These are phyloP conservation scores for Solanum rostratum DNA, from an alignment of 257 asterid species.

Conservation along the genomic window DNA sequence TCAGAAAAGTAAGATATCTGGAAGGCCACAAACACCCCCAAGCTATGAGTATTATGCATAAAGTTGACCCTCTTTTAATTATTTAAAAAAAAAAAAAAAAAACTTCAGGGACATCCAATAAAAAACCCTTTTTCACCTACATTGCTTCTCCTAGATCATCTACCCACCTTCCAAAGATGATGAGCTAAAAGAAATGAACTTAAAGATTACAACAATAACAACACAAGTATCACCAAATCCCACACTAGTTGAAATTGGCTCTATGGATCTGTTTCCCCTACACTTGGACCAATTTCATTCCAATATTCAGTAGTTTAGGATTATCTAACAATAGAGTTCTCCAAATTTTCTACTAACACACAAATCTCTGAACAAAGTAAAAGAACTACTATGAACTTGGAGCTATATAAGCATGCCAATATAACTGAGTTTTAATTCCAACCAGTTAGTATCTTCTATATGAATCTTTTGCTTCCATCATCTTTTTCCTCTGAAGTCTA, in stretches of 20 bases:
- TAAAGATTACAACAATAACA: background rate
- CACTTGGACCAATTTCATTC: background rate
- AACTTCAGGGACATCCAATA: background rate
- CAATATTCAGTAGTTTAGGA: background rate
- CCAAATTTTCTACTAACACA: background rate
- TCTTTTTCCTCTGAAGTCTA: background rate
- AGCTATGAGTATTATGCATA: background rate
- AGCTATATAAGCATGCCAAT: background rate
- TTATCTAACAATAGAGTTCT: background rate
- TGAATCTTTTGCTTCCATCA: background rate
- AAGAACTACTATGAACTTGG: background rate
- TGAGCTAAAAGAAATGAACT: background rate
- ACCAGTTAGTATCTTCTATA: background rate
- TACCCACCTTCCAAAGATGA: background rate
- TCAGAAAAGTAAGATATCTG: background rate
- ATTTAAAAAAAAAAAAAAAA: fast-evolving
- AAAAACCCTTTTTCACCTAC: background rate
- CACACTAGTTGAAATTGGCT: background rate
- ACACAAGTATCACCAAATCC: background rate
- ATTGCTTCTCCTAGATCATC: background rate
- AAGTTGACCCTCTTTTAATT: background rate
- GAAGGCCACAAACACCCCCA: background rate
- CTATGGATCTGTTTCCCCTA: background rate
- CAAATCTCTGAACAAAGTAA: background rate
- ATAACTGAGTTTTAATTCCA: background rate